phyloP scores from a whole-genome alignment of 2,329 filamentous ascomycete species.

The Stachybotrys echinatus region DNA sequence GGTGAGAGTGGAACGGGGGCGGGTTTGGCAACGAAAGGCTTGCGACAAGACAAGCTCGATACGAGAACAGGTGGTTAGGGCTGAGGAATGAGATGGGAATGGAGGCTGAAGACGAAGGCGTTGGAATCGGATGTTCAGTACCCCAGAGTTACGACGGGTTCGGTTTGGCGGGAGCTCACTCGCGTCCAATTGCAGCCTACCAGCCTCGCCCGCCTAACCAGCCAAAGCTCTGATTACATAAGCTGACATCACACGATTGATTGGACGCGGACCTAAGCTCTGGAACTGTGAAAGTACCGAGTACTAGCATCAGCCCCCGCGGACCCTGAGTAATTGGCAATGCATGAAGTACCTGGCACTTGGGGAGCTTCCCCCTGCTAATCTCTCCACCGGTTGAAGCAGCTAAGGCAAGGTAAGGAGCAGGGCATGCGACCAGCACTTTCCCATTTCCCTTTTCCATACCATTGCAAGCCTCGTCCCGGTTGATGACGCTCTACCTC shows the following conservation, averaged over 20 bases:
- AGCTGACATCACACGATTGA: conserved; percentile 10
- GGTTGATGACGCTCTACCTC: too few species aligned
- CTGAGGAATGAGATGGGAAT: background rate
- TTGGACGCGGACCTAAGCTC: background rate
- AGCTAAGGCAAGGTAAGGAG: background rate
- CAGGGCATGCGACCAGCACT: background rate
- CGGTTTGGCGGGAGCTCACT: background rate
- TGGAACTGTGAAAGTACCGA: background rate
- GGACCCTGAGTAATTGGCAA: background rate
- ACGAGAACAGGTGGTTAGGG: background rate
- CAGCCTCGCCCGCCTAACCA: background rate
- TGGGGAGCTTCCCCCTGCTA: conserved; percentile 1
- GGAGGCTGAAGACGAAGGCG: background rate
- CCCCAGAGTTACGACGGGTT: background rate
- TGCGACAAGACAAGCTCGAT: too few species aligned
- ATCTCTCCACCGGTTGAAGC: background rate
- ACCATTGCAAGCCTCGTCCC: too few species aligned
- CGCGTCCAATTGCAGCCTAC: conserved; percentile 32
- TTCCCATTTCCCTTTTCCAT: background rate
- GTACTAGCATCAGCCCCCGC: too few species aligned
- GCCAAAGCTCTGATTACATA: conserved; percentile 18
- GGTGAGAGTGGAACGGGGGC: background rate
- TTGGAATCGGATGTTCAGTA: background rate
- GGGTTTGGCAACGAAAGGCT: too few species aligned
- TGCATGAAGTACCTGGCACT: conserved; percentile 1